Base-by-base conservation (phyloP, 2,329 filamentous ascomycete species). In the Talaromyces sp. region DNA sequence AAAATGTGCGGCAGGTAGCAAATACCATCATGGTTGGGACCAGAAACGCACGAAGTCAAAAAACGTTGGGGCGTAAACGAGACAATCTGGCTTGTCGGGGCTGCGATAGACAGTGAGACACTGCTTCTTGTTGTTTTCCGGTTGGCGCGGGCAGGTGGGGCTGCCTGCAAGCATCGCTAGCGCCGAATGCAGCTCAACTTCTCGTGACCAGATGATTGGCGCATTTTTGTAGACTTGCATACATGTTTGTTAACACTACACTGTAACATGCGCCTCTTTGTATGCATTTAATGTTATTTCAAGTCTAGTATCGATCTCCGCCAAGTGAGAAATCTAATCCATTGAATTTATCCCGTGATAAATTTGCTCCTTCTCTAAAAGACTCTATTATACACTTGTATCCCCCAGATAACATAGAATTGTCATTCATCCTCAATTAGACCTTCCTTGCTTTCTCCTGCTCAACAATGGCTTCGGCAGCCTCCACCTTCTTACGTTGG, bases 401-500 rank as follows among this genome's bases (percentile, higher is more conserved):
- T 27, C 44, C 44, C 33, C 44, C n/a, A 27, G 5, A 47, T 27
- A 47, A 27, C 6, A 27, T 47, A 18, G 23, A 28, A 28, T 27
- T 31, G 27, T n/a, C 30, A 33, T 31, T 30, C 30, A n/a, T 23
- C 28, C 14, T n/a, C n/a, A 44, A 47, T 59, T 69, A 75, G 57
- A 70, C 64, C 61, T 70, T 70, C 56, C 67, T 68, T 56, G 67
- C 63, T 63, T 66, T 62, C 65, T 77, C 75, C 65, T 73, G 72
- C 67, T 75, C 72, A 62, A 72, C 74, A 62, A 77, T 75, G 59
- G 74, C 66, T 67, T 81, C 76, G 61, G 78, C 77, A 58, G 81
- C 81, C 69, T 86, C 85, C 55, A 82, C 82, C 61, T 82, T 81
- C 74, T 89, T 90, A 67, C 93, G 84, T 65, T 82, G 82, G 61